Base-by-base conservation (phyloP, 2,329 filamentous ascomycete genomes). In the Ascochyta koolunga region DNA sequence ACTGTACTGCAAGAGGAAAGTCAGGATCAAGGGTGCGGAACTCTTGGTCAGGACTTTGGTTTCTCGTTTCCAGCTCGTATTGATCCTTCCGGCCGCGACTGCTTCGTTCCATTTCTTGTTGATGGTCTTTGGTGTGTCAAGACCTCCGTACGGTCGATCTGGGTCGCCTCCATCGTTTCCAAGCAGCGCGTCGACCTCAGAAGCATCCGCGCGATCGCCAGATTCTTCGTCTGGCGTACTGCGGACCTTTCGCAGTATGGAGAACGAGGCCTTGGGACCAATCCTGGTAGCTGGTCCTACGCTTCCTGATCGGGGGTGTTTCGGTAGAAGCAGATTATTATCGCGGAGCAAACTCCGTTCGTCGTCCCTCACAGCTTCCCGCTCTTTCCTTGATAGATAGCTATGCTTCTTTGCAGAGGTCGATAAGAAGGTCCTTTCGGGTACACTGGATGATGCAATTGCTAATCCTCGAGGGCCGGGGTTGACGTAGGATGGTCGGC, bases 1-100 rank as follows among this genome's bases (percentile, higher is more conserved):
- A 19, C 72, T 76, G 58, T 80, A 80, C 54, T 81, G 79, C n/a
- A 81, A 69, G 25, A 81, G 54, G 55, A 80, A 81, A 0, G 79
- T 81, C 36, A 80, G 56, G 32, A 80, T 78, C 24, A 81, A 57
- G 1, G 77, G 76, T 4, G 68, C 71, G 8, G 76, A 77, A 40
- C 75, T 77, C 58, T 83, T 81, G 25, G 83, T 78, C 35, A 98
- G 82, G 1, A 92, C 92, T 77, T 93, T 92, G 36, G 89, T 82
- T 79, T 98, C 93, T 58, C 93, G 86, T 74, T 89, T 88, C 92
- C 93, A 98, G 5, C 91, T 96, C 4, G 93, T 97, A 47, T 88
- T 87, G 61, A 98, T 93, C 68, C 86, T 84, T 10, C 92, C 91
- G 0, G 89, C 84, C 0, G 86, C 83, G 10, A 97, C 89, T 0